Evolutionary conservation across 306 rosid genomes (phyloP).

Genomic region (Luffa acutangula): DNA sequence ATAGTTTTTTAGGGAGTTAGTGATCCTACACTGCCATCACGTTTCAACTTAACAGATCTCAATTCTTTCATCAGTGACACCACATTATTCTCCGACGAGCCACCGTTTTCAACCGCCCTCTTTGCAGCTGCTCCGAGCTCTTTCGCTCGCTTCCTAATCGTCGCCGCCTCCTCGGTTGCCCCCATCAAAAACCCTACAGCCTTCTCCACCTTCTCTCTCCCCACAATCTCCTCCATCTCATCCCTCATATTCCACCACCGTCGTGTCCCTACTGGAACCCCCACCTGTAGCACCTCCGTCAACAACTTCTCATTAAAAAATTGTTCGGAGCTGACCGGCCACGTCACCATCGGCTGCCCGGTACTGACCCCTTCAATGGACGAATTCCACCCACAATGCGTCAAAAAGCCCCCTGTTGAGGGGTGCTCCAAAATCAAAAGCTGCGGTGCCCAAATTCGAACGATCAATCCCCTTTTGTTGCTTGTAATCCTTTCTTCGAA

Average conservation of each 20-base stretch:
- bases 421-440: background rate
- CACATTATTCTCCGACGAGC: constrained; percentile 15
- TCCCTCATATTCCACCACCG: constrained; percentile 3
- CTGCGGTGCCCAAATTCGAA: constrained; percentile 9
- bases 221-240: background rate
- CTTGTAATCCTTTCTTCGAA: background rate
- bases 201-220: constrained; percentile 13
- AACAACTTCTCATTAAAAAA: constrained; percentile 1
- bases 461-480: background rate
- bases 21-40: background rate
- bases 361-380: background rate
- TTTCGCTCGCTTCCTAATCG: constrained; percentile 11
- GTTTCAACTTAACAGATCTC: background rate
- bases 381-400: background rate
- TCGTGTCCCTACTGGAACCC: background rate
- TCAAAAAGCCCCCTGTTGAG: constrained; percentile 8
- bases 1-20: no score
- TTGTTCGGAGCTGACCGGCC: constrained; percentile 9
- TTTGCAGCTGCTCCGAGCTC: constrained; percentile 15
- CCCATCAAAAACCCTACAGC: constrained; percentile 25
- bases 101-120: constrained; percentile 15
- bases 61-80: background rate
- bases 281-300: constrained; percentile 19
- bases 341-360: constrained; percentile 8
- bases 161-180: constrained; percentile 13